A percentile compares a stretch with the other conserved stretches of the same genome.
Evolutionary conservation across 768 basidiomycete genomes (phyloP).

Genomic region (Scleroderma bovista): DNA sequence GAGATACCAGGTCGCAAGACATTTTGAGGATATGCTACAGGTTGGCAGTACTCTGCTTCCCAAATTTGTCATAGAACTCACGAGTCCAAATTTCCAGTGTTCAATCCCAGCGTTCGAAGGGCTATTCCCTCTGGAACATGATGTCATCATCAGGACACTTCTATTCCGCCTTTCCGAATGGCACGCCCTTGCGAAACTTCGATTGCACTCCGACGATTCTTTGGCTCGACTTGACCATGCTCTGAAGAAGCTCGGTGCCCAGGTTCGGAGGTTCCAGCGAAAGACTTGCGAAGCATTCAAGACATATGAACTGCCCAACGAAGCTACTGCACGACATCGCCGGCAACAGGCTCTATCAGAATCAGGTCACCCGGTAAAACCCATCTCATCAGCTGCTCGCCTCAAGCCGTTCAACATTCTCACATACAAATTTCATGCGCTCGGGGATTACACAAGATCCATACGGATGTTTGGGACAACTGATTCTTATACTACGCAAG

Average conservation of each 20-base stretch:
- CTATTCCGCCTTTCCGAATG: slow-evolving; percentile 25
- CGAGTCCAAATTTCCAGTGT: slow-evolving; percentile 18
- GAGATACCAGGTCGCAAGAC: too few species aligned
- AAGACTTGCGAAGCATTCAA: slow-evolving; percentile 20
- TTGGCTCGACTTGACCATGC: slow-evolving; percentile 14
- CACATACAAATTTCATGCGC: slow-evolving; percentile 32
- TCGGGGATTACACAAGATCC: slow-evolving; percentile 27
- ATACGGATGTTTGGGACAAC: slow-evolving; percentile 30
- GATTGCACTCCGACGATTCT: slow-evolving; percentile 26
- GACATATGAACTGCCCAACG: slow-evolving; percentile 21
- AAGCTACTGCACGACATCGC: slow-evolving; percentile 12
- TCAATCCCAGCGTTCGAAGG: slow-evolving; percentile 28
- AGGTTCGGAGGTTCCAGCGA: slow-evolving; percentile 19
- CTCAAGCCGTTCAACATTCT: slow-evolving; percentile 25
- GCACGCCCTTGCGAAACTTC: slow-evolving; percentile 33
- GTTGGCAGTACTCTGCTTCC: too few species aligned
- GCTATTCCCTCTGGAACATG: slow-evolving; percentile 21
- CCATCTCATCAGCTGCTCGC: background rate
- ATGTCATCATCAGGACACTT: slow-evolving; percentile 11
- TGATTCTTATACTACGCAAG: slow-evolving; percentile 30
- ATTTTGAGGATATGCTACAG: too few species aligned
- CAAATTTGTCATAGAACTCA: too few species aligned
- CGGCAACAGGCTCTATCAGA: background rate
- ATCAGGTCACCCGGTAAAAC: background rate
- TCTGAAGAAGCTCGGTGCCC: slow-evolving; percentile 9